These are phyloP conservation scores for Eucalyptus urophylla DNA, from an alignment of 345 rosid genomes.

Conservation along the genomic window DNA sequence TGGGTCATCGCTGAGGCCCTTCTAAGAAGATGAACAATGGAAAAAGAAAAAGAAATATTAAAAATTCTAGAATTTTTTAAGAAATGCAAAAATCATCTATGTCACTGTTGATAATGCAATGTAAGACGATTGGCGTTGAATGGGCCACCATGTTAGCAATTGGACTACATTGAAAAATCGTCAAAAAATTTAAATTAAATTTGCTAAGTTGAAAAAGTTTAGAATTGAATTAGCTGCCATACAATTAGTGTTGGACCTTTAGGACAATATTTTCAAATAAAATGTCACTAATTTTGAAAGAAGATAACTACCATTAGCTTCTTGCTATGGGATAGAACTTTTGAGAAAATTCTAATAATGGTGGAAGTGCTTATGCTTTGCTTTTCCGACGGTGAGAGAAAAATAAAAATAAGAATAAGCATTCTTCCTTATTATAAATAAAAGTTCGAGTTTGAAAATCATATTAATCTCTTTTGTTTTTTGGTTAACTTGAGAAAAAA, in stretches of 20 bases:
- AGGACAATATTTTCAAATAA: neutral
- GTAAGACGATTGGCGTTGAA: fast-evolving
- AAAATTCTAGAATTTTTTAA: too few species aligned
- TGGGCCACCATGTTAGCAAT: fast-evolving
- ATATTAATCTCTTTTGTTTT: neutral
- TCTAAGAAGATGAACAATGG: neutral
- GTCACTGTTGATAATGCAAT: fast-evolving
- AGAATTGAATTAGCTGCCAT: fast-evolving
- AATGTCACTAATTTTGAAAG: neutral
- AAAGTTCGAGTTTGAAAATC: neutral
- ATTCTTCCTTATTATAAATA: neutral
- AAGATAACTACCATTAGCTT: neutral
- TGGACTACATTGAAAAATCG: neutral
- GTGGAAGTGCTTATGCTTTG: neutral
- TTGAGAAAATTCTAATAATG: neutral
- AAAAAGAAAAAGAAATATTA: neutral
- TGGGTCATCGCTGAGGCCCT: fast-evolving
- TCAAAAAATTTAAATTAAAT: neutral
- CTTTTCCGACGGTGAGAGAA: neutral
- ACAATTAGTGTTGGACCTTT: neutral
- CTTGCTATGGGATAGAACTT: neutral
- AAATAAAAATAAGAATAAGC: neutral
- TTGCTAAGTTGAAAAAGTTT: neutral
- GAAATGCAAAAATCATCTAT: too few species aligned
- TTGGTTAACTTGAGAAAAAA: neutral